A percentile compares a stretch with the other conserved stretches of the same genome.
Evolutionary conservation across 2,329 filamentous ascomycete species (phyloP).

Genomic region (Aureobasidium sp.): DNA sequence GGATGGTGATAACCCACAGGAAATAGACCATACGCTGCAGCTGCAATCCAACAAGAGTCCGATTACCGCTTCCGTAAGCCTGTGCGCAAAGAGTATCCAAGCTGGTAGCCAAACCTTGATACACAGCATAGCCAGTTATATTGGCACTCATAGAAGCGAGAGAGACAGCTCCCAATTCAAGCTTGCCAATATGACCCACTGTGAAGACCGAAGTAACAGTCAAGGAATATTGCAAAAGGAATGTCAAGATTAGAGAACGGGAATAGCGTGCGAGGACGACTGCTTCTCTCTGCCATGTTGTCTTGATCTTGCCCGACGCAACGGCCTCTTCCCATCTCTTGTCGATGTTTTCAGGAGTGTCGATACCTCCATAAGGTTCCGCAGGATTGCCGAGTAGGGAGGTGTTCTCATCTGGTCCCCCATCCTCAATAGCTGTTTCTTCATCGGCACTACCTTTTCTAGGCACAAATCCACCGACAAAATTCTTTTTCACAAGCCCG

Average conservation of each 20-base stretch:
- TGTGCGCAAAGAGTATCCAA: constrained; percentile 88
- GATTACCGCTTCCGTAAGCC: constrained; percentile 77
- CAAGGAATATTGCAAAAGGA: constrained; percentile 37
- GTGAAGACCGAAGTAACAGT: constrained; percentile 37
- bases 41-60: constrained; percentile 75
- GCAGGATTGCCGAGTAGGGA: constrained; percentile 18
- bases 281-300: constrained; percentile 82
- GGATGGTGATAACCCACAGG: constrained; percentile 61
- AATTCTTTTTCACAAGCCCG: not conserved
- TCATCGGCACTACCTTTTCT: constrained; percentile 10
- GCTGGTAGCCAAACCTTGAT: constrained; percentile 64
- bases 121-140: constrained; percentile 37
- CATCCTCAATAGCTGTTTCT: constrained; percentile 6
- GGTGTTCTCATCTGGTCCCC: constrained; percentile 13
- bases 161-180: constrained; percentile 36
- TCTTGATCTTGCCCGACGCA: constrained; percentile 68
- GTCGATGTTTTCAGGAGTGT: constrained; percentile 48
- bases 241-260: constrained; percentile 34
- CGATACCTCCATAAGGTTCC: constrained; percentile 35
- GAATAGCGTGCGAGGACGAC: constrained; percentile 58
- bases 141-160: constrained; percentile 38
- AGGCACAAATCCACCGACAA: constrained; percentile 8
- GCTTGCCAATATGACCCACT: constrained; percentile 37
- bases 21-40: constrained; percentile 73
- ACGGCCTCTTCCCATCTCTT: constrained; percentile 80